Conservation (phyloP, 306 rosid species). For the Senna tora region DNA sequence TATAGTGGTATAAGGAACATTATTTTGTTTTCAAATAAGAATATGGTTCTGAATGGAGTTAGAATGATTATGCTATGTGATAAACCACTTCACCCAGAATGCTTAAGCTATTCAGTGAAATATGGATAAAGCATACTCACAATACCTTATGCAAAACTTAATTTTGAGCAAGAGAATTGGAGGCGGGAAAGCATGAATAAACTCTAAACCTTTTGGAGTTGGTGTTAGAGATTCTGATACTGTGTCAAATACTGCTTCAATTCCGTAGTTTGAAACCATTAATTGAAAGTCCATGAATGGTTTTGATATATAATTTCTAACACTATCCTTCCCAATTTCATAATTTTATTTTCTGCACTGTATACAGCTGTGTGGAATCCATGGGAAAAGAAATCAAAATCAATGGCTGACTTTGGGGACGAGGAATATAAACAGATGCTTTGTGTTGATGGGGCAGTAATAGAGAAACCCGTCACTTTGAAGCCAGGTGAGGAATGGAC, state of each 20-base stretch:
- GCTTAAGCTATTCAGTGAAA: too few species aligned
- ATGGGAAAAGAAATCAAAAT: constrained; percentile 90
- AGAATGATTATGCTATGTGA: too few species aligned
- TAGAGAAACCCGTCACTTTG: constrained; percentile 74
- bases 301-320: not conserved
- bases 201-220: too few species aligned
- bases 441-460: constrained; percentile 86
- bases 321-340: not conserved
- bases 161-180: too few species aligned
- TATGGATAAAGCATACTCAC: too few species aligned
- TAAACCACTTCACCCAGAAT: too few species aligned
- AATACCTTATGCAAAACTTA: too few species aligned
- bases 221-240: not conserved
- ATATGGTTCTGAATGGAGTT: too few species aligned
- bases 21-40: too few species aligned
- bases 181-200: too few species aligned
- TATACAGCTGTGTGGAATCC: constrained; percentile 91
- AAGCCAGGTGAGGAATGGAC: constrained; percentile 98
- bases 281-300: not conserved
- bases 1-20: too few species aligned
- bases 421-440: constrained; percentile 95
- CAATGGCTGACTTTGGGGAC: constrained; percentile 80
- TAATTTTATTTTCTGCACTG: not conserved
- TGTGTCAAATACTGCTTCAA: too few species aligned
- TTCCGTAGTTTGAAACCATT: not conserved